phyloP scores from a whole-genome alignment of 345 rosid species.

The Cochlearia excelsa region DNA sequence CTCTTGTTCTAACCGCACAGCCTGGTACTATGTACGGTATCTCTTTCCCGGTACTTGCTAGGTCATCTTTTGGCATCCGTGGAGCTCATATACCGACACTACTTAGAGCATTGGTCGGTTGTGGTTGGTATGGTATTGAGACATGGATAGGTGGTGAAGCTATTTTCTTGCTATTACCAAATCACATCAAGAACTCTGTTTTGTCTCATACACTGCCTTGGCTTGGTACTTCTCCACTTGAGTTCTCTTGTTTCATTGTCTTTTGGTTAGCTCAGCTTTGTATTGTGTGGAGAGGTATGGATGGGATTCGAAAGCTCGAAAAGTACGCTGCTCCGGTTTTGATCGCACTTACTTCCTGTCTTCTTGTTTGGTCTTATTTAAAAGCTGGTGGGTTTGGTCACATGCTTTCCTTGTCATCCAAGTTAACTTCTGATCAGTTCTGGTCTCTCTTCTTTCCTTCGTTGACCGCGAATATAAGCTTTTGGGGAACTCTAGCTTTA shows the following conservation, averaged over 20 bases:
- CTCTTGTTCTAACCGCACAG: conserved; percentile 77
- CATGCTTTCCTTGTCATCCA: conserved; percentile 69
- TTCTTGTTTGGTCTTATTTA: conserved; percentile 75
- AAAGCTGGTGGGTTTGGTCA: conserved; percentile 74
- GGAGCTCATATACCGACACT: conserved; percentile 87
- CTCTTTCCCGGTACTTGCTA: conserved; percentile 82
- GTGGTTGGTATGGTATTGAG: conserved; percentile 98
- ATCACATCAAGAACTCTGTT: conserved; percentile 45
- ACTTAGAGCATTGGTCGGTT: conserved; percentile 83
- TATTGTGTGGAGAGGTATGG: conserved; percentile 73
- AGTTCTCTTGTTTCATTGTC: conserved; percentile 70
- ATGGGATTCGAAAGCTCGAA: conserved; percentile 75
- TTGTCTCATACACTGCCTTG: conserved; percentile 51
- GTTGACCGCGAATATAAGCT: conserved; percentile 87
- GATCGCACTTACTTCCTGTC: conserved; percentile 57
- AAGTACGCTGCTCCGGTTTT: conserved; percentile 81
- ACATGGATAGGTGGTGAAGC: conserved; percentile 99
- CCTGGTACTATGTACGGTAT: conserved; percentile 79
- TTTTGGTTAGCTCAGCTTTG: conserved; percentile 81
- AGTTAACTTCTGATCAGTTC: conserved; percentile 56
- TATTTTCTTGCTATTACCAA: conserved; percentile 72
- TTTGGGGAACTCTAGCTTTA: conserved; percentile 88
- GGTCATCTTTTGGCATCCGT: conserved; percentile 78
- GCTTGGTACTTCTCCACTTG: conserved; percentile 87
- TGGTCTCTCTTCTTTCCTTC: conserved; percentile 92